Evolutionary conservation across 2,329 filamentous ascomycete genomes (phyloP).

Genomic region (Colletotrichum liriopes): DNA sequence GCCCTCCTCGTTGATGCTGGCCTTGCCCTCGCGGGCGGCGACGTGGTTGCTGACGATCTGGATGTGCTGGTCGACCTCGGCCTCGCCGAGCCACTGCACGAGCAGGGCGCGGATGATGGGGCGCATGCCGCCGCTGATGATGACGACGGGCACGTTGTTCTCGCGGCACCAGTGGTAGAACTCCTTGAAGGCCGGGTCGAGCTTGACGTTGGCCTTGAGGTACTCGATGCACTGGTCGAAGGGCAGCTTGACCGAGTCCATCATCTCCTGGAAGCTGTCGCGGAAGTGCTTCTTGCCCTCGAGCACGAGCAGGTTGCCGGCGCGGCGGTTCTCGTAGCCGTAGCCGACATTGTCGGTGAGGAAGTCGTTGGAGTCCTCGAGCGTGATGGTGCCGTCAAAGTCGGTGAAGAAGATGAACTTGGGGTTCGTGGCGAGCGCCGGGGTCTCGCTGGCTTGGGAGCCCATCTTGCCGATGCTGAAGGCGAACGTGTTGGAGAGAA

Average conservation of each 20-base stretch:
- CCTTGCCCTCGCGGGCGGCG: slow-evolving; percentile 72
- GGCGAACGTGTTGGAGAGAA: neutral
- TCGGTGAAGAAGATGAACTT: slow-evolving; percentile 99
- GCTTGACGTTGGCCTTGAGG: slow-evolving; percentile 85
- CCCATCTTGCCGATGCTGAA: slow-evolving; percentile 56
- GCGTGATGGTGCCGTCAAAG: slow-evolving; percentile 96
- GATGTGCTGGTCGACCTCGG: slow-evolving; percentile 78
- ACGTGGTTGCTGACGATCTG: slow-evolving; percentile 94
- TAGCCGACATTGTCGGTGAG: slow-evolving; percentile 95
- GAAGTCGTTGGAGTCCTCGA: slow-evolving; percentile 75
- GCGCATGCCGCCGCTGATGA: slow-evolving; percentile 93
- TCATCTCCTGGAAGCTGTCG: slow-evolving; percentile 92
- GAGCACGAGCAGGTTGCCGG: slow-evolving; percentile 85
- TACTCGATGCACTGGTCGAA: slow-evolving; percentile 86
- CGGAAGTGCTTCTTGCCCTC: slow-evolving; percentile 80
- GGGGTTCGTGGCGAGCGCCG: slow-evolving; percentile 77
- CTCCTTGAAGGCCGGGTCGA: slow-evolving; percentile 89
- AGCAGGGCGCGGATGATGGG: slow-evolving; percentile 91
- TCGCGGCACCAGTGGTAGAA: slow-evolving; percentile 88
- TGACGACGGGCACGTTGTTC: slow-evolving; percentile 92
- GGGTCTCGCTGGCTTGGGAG: slow-evolving; percentile 61
- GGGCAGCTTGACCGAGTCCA: slow-evolving; percentile 86
- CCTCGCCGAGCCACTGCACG: slow-evolving; percentile 82
- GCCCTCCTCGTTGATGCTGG: slow-evolving; percentile 79
- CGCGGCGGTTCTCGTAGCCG: slow-evolving; percentile 78